Evolutionary conservation across 1,139 yeast genomes (phyloP), one percentile per base, ranked within the genome.

Genomic region (Magnusiomyces suaveolens): DNA sequence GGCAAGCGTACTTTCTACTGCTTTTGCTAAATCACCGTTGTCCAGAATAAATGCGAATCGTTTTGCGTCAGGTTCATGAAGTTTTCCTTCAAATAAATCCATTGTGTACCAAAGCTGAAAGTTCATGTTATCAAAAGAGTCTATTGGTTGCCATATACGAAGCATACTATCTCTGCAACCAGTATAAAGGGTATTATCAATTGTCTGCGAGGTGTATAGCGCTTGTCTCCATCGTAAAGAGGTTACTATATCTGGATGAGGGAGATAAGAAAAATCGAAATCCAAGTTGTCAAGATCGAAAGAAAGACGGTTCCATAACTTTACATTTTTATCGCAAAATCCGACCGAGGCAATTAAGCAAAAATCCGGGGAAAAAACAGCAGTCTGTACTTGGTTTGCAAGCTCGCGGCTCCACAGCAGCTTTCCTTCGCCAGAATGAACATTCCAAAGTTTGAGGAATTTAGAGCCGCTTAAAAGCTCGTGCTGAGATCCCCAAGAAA

Each of bases 301-400:
- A 14, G 84, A 79, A 2, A 83, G 73, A 49, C 97, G 73, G 52
- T 83, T 76, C 96, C 96, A 90, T 2, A 89, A 75, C 64, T 87
- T 87, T 38, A 87, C 81, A 16, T 84, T 71, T 51, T 77, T 73
- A 65, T 87, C 96, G 64, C 77, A 79, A 49, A 71, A 71, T 18
- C 65, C 60, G 50, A 80, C 75, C 52, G 84, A 77, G 2, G 90
- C 84, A 26, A 90, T 80, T 51, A 83, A 73, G 56, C 78, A 79
- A 0, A 88, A 80, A 60, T 84, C 84, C 25, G 79, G 81, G 0
- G 94, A 81, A 48, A 83, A 78, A 43, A 73, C 71, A 3, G 82
- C 77, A 51, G 71, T 65, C 53, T 76, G 75, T 0, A 83, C 80
- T 0, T 87, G 83, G 44, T 74, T 74, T 0, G 89, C 69, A 20